Evolutionary conservation across 139 green algal species (phyloP).

Genomic region (Deuterostichococcus epilithicus): DNA sequence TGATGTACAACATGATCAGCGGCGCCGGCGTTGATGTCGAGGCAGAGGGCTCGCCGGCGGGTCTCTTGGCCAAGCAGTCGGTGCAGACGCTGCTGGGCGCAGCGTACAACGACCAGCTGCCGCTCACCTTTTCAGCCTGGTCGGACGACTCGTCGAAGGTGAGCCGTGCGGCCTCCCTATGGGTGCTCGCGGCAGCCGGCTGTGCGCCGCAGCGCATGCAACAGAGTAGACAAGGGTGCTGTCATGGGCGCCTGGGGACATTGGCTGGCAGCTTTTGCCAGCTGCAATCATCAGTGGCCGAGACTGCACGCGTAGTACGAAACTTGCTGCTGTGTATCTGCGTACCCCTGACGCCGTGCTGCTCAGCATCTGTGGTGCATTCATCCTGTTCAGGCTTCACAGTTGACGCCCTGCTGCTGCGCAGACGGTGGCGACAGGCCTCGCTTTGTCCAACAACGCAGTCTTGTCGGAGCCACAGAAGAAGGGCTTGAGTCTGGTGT

Average conservation of each 20-base stretch:
- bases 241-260: no score
- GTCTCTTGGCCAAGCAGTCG: not conserved
- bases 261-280: no score
- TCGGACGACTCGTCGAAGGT: not conserved
- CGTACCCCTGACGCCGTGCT: no score
- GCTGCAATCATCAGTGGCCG: no score
- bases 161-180: not conserved
- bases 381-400: no score
- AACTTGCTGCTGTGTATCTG: no score
- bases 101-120: not conserved
- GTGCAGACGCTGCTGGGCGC: not conserved
- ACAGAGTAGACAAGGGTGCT: no score
- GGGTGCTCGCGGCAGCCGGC: no score
- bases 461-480: not conserved
- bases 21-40: not conserved
- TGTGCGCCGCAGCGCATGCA: no score
- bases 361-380: not conserved
- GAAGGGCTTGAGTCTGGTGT: not conserved
- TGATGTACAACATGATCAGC: slow-evolving; percentile 3
- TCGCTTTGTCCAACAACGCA: not conserved
- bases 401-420: no score
- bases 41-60: not conserved
- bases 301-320: no score
- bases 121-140: not conserved
- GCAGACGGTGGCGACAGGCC: not conserved